phyloP scores from a whole-genome alignment of 2,329 filamentous ascomycete genomes.

The Cladorrhinum sp. region DNA sequence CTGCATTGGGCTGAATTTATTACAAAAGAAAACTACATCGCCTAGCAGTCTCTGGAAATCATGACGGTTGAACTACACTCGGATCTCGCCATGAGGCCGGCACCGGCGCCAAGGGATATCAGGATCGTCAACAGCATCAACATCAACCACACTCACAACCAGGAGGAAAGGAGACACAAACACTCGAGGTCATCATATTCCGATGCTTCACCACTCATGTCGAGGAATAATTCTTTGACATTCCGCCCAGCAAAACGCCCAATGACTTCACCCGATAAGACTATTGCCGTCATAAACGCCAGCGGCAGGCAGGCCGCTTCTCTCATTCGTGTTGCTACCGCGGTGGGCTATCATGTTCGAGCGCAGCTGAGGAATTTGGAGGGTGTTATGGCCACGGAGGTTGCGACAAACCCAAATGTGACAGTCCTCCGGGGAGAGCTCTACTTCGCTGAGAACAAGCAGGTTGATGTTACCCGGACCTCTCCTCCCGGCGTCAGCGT shows the following conservation, averaged over 20 bases:
- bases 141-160: conserved; percentile 14
- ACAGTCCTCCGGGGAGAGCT: conserved; percentile 63
- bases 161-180: conserved; percentile 48
- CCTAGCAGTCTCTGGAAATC: background rate
- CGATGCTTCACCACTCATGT: conserved; percentile 55
- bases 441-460: conserved; percentile 49
- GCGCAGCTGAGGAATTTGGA: conserved; percentile 87
- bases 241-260: conserved; percentile 59
- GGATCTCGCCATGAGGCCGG: conserved; percentile 36
- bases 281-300: conserved; percentile 91
- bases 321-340: conserved; percentile 88
- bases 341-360: conserved; percentile 88
- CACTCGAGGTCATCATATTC: conserved; percentile 62
- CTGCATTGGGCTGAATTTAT: background rate
- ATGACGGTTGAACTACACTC: conserved; percentile 36
- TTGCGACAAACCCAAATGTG: conserved; percentile 75
- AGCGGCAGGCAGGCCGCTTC: conserved; percentile 94
- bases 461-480: conserved; percentile 65
- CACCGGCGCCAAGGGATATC: conserved; percentile 34
- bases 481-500: conserved; percentile 62
- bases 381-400: conserved; percentile 83
- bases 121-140: conserved; percentile 12
- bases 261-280: conserved; percentile 65
- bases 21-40: background rate
- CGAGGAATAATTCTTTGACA: conserved; percentile 59